These are phyloP conservation scores for Lanmaoa pseudosensibilis DNA, from an alignment of 768 basidiomycete genomes.

Conservation along the genomic window DNA sequence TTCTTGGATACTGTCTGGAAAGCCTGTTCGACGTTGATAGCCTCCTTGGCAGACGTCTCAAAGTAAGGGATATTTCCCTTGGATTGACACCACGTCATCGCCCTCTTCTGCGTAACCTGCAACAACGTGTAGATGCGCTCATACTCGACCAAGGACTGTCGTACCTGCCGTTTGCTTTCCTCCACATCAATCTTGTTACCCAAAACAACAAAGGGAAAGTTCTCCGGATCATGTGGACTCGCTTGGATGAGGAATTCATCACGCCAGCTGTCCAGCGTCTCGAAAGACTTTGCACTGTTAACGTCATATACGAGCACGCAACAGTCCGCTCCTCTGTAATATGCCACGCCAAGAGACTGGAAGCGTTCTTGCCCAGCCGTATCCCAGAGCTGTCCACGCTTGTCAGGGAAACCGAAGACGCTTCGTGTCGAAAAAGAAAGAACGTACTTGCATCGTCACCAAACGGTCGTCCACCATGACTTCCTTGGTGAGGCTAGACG, in stretches of 20 bases:
- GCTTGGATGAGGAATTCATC: constrained; percentile 99
- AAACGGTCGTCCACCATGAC: constrained; percentile 97
- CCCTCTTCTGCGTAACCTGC: constrained; percentile 97
- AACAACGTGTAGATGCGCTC: not conserved
- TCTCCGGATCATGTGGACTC: constrained; percentile 97
- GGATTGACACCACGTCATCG: constrained; percentile 99
- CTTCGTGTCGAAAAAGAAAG: not conserved
- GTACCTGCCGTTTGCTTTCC: constrained; percentile 94
- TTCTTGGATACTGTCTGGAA: constrained; percentile 99
- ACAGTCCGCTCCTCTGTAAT: constrained; percentile 98
- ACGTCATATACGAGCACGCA: constrained; percentile 99
- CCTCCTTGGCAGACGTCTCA: constrained; percentile 99
- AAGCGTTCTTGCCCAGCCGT: constrained; percentile 99
- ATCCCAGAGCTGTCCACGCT: constrained; percentile 85
- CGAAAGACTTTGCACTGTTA: constrained; percentile 97
- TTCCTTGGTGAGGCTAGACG: constrained; percentile 86
- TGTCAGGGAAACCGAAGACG: constrained; percentile 3
- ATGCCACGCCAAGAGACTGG: constrained; percentile 97
- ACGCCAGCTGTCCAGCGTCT: constrained; percentile 98
- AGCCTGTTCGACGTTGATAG: constrained; percentile 99
- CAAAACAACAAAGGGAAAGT: constrained; percentile 98
- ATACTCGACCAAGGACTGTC: constrained; percentile 15
- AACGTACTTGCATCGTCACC: constrained; percentile 94
- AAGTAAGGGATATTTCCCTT: constrained; percentile 99
- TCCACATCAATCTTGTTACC: constrained; percentile 99